Evolutionary conservation across 768 basidiomycete species (phyloP).

Genomic region (Cyclocybe cylindracea): DNA sequence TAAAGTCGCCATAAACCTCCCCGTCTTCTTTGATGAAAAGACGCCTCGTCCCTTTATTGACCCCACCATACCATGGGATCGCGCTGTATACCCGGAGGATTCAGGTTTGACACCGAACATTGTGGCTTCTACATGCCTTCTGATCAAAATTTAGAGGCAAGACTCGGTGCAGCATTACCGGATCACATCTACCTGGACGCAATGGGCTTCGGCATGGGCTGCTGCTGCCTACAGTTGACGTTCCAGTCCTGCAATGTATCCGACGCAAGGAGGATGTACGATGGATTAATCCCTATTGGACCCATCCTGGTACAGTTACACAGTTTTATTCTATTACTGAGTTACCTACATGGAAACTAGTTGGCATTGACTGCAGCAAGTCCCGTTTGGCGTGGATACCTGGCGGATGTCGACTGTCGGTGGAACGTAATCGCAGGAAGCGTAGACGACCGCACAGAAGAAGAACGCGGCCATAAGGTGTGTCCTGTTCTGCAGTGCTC

Average conservation of each 20-base stretch:
- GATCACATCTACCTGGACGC: constrained; percentile 98
- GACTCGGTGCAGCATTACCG: constrained; percentile 80
- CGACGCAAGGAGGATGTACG: constrained; percentile 92
- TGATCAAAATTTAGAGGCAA: constrained; percentile 62
- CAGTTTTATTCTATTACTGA: neutral
- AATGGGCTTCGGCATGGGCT: constrained; percentile 99
- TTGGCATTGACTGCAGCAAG: constrained; percentile 93
- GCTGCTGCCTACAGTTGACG: constrained; percentile 95
- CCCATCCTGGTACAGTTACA: constrained; percentile 80
- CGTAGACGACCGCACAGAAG: constrained; percentile 95
- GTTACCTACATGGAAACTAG: constrained; percentile 38
- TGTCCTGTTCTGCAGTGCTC: neutral
- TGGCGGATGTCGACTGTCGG: constrained; percentile 96
- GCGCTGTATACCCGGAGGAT: constrained; percentile 83
- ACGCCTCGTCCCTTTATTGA: constrained; percentile 92
- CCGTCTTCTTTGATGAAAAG: constrained; percentile 84
- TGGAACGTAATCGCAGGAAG: constrained; percentile 99
- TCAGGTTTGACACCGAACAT: constrained; percentile 49
- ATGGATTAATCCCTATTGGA: constrained; percentile 92
- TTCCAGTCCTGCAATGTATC: constrained; percentile 95
- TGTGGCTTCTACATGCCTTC: neutral
- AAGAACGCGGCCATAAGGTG: constrained; percentile 90
- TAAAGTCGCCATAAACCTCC: constrained; percentile 94
- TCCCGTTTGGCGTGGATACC: constrained; percentile 91
- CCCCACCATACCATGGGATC: constrained; percentile 87